Evolutionary conservation across 139 green algal genomes (phyloP).

Genomic region (Pleodorina starrii): DNA sequence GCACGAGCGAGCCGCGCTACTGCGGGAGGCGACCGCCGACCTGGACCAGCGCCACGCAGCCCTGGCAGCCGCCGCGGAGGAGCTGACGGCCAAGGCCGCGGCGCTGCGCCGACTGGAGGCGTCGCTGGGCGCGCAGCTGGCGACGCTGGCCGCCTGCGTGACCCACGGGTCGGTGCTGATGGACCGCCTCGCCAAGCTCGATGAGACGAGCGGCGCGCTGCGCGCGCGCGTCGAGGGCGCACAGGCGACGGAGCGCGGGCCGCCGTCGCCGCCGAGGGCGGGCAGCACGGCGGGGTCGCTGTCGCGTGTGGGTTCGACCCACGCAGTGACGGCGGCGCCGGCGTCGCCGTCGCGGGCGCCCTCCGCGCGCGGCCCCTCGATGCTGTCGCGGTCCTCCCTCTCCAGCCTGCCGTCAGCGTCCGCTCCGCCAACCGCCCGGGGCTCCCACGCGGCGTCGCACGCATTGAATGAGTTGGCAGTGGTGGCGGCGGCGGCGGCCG

Average conservation of each 20-base stretch:
- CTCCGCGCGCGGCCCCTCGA: not conserved
- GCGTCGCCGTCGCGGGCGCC: not conserved
- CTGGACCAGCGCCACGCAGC: slow-evolving; percentile 10
- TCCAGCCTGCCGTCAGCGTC: not conserved
- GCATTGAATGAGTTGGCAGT: not conserved
- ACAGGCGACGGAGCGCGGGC: not conserved
- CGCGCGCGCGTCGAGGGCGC: not conserved
- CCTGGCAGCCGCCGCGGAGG: not conserved
- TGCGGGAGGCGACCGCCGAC: slow-evolving; percentile 28
- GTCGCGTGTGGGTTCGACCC: not conserved
- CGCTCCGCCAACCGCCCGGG: not conserved
- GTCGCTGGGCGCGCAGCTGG: slow-evolving; percentile 27
- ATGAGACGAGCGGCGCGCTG: not conserved
- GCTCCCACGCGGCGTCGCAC: not conserved
- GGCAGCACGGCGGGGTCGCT: not conserved
- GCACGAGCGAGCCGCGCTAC: slow-evolving; percentile 29
- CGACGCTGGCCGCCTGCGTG: slow-evolving; percentile 5
- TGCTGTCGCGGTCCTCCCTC: not conserved
- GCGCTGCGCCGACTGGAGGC: slow-evolving; percentile 5
- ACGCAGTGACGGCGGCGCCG: not conserved
- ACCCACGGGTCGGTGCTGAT: slow-evolving; percentile 20
- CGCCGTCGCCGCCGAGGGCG: not conserved
- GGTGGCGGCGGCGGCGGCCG: not conserved
- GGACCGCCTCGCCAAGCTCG: not conserved
- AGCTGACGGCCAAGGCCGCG: not conserved